These are phyloP conservation scores for Diaporthe sp. DNA, from an alignment of 2,329 filamentous ascomycete species.

Conservation along the genomic window DNA sequence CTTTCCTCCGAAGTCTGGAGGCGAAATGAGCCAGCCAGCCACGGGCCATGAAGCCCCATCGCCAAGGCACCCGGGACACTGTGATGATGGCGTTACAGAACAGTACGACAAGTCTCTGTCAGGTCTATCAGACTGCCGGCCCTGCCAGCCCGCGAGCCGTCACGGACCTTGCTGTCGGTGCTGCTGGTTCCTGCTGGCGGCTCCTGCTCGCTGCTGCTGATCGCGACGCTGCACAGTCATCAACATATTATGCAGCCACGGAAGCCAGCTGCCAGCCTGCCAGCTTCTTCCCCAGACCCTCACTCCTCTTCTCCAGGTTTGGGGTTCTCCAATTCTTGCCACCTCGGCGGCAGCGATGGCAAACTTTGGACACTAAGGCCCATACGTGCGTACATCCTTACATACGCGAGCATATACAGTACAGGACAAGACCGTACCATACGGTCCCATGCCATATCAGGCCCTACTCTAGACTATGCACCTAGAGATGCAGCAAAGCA, in stretches of 20 bases:
- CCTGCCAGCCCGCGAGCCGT: constrained; percentile 5
- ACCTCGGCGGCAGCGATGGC: constrained; percentile 26
- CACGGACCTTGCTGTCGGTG: constrained; percentile 9
- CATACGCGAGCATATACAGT: not conserved
- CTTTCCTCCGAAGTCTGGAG: constrained; percentile 35
- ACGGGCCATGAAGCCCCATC: constrained; percentile 28
- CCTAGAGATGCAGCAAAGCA: not conserved
- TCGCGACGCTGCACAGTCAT: constrained; percentile 9
- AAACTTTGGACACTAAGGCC: not conserved
- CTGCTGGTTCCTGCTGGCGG: constrained; percentile 14
- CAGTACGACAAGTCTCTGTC: not conserved
- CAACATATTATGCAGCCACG: constrained; percentile 18
- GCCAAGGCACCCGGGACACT: constrained; percentile 26
- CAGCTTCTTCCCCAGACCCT: constrained; percentile 33
- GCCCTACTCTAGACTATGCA: constrained; percentile 19
- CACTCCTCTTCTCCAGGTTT: constrained; percentile 36
- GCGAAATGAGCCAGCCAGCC: constrained; percentile 34
- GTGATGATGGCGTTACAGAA: constrained; percentile 1
- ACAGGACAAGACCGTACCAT: constrained; percentile 4
- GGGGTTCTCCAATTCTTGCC: constrained; percentile 11
- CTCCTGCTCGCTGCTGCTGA: constrained; percentile 1
- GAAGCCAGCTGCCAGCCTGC: not conserved
- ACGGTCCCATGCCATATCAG: constrained; percentile 13
- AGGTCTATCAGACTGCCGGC: constrained; percentile 2
- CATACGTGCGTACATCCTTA: not conserved